These are phyloP conservation scores for Botrytis pseudocinerea DNA, from an alignment of 2,329 filamentous ascomycete genomes.

Conservation along the genomic window DNA sequence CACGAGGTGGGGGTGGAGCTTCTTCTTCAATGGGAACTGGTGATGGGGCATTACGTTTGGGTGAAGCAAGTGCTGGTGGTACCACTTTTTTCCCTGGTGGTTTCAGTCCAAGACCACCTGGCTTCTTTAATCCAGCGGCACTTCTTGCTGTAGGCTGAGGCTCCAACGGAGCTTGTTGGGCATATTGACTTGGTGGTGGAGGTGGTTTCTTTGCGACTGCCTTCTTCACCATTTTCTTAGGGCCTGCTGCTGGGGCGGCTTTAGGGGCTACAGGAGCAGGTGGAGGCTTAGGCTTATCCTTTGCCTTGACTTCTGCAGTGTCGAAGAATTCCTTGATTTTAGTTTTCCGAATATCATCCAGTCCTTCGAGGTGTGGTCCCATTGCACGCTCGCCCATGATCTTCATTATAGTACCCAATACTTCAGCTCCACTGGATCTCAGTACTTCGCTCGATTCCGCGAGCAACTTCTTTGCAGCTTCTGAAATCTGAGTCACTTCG, in stretches of 20 bases:
- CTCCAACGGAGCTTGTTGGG: slow-evolving; percentile 55
- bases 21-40: slow-evolving; percentile 48
- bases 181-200: slow-evolving; percentile 46
- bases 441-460: slow-evolving; percentile 85
- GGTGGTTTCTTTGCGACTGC: slow-evolving; percentile 51
- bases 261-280: slow-evolving; percentile 63
- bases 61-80: slow-evolving; percentile 47
- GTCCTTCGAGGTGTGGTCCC: slow-evolving; percentile 84
- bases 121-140: slow-evolving; percentile 52
- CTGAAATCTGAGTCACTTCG: slow-evolving; percentile 83
- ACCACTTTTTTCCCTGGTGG: slow-evolving; percentile 58
- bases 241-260: slow-evolving; percentile 46
- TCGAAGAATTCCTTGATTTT: slow-evolving; percentile 95
- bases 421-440: slow-evolving; percentile 85
- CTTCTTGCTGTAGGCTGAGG: slow-evolving; percentile 59
- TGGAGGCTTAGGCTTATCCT: slow-evolving; percentile 84
- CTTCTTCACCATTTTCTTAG: slow-evolving; percentile 48
- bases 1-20: slow-evolving; percentile 38
- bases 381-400: slow-evolving; percentile 96
- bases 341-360: slow-evolving; percentile 92
- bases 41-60: slow-evolving; percentile 49
- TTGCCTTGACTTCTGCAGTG: slow-evolving; percentile 79
- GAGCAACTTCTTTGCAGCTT: slow-evolving; percentile 83
- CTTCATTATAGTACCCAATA: slow-evolving; percentile 95
- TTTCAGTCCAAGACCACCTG: slow-evolving; percentile 54